Base-by-base conservation (phyloP, 106 monocot genomes). In the Phalaenopsis equestris region DNA sequence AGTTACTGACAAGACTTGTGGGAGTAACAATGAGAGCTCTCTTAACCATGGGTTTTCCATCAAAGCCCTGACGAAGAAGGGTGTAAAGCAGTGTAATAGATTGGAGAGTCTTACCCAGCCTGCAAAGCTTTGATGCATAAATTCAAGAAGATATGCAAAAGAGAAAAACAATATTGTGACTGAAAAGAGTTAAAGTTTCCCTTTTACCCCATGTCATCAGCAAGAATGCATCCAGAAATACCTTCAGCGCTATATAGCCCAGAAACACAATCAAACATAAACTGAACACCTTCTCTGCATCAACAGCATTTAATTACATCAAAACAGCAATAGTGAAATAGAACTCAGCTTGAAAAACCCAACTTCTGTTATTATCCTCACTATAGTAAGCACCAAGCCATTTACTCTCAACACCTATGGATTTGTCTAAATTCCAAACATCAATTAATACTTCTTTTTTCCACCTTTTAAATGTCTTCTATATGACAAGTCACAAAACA, bases 181-280 rank as follows among this genome's bases (percentile, higher is more conserved):
- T 47, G 23, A 79, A 10, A 58, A 12, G 30, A 55, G 19, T 30
- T 21, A 1, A 21, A 24, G 11, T 0, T 5, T 8, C 42, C 24
- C 3, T 46, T 76, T 90, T 94, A 99, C 98, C 98, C 98, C 98
- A 99, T 99, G 84, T 99, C 98, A 90, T 99, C 98, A 42, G 98
- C 98, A 67, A 99, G 89, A 87, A 99, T 99, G 81, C 98, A 99
- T 80, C 98, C 98, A 55, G 80, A 87, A 80, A 93, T 91, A 61
- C 98, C 91, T 76, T 99, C 94, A 67, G 85, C 72, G 77, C 83
- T 87, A 67, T 87, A 88, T 83, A 92, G 77, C 37, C 98, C 98
- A 78, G 98, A 94, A 82, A 99, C 91, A 87, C 98, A 99, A 72
- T 94, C 92, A 83, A 99, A 99, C 98, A 99, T 93, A 81, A 99